Percentiles rank a stretch among this genome's conserved stretches.
phyloP scores from a whole-genome alignment of 2,329 filamentous ascomycete species.

The Didymella glomerata region DNA sequence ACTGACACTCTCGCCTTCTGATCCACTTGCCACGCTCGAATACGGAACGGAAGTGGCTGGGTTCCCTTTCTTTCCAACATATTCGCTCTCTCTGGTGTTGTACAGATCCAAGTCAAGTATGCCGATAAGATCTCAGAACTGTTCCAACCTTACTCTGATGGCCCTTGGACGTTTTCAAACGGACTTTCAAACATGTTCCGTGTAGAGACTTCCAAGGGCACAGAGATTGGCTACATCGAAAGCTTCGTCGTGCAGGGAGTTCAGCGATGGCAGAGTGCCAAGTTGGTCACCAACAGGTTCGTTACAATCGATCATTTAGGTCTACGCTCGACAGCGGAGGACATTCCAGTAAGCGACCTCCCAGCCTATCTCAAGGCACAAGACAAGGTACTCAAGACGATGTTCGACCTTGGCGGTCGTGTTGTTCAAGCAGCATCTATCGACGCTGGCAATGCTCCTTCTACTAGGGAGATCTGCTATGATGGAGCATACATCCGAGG shows the following conservation, averaged over 20 bases:
- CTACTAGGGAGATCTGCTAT: neutral
- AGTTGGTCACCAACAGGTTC: constrained; percentile 46
- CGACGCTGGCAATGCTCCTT: neutral
- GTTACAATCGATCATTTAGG: constrained; percentile 47
- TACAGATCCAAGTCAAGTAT: constrained; percentile 24
- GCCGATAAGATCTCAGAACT: constrained; percentile 15
- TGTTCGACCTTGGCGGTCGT: neutral
- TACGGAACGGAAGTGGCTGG: constrained; percentile 17
- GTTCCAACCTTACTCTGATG: constrained; percentile 14
- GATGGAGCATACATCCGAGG: neutral
- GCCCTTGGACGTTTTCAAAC: constrained; percentile 30
- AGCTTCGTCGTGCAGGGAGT: constrained; percentile 54
- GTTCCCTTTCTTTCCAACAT: constrained; percentile 27
- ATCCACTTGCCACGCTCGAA: constrained; percentile 21
- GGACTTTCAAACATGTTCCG: constrained; percentile 43
- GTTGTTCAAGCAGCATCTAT: neutral
- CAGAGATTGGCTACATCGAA: constrained; percentile 30
- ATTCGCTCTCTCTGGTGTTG: neutral
- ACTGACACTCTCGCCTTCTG: constrained; percentile 14
- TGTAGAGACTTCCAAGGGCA: constrained; percentile 53
- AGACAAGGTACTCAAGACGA: neutral
- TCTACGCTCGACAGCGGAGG: constrained; percentile 42
- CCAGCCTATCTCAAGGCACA: constrained; percentile 32
- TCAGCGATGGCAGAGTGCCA: constrained; percentile 52
- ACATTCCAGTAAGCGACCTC: constrained; percentile 30